Conservation (phyloP, 192 early-diverging fungal species). For the Coemansia sp. region DNA sequence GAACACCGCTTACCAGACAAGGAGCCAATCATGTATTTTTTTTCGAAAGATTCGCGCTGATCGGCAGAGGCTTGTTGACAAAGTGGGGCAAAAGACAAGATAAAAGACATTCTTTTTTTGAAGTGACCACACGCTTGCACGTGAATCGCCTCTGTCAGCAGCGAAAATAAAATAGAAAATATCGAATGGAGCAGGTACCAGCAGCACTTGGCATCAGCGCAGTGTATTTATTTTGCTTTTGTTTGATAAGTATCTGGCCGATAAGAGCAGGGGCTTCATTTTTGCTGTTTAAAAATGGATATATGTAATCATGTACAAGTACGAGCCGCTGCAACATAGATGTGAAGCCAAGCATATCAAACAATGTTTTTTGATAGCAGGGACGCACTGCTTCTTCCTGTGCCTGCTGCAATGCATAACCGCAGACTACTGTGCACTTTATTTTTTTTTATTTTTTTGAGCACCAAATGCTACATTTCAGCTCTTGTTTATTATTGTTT, state of each 20-base stretch:
- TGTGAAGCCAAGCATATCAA: neutral
- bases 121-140: neutral
- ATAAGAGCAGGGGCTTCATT: neutral
- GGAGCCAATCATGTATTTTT: slow-evolving; percentile 3
- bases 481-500: neutral
- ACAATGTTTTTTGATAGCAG: neutral
- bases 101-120: neutral
- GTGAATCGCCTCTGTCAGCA: neutral
- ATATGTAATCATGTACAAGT: neutral
- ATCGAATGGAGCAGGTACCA: neutral
- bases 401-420: slow-evolving; percentile 8
- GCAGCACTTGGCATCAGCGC: neutral
- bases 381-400: neutral
- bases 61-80: neutral
- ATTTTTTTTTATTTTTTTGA: neutral
- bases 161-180: neutral
- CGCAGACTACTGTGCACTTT: neutral
- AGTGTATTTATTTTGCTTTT: neutral
- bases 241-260: neutral
- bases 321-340: neutral
- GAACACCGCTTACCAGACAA: neutral
- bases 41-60: neutral
- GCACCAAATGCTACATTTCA: neutral
- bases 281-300: neutral
- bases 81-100: neutral